Percentiles rank a stretch among this genome's conserved stretches.
Evolutionary conservation across 2,329 filamentous ascomycete species (phyloP).

Genomic region (Exophiala sp.): DNA sequence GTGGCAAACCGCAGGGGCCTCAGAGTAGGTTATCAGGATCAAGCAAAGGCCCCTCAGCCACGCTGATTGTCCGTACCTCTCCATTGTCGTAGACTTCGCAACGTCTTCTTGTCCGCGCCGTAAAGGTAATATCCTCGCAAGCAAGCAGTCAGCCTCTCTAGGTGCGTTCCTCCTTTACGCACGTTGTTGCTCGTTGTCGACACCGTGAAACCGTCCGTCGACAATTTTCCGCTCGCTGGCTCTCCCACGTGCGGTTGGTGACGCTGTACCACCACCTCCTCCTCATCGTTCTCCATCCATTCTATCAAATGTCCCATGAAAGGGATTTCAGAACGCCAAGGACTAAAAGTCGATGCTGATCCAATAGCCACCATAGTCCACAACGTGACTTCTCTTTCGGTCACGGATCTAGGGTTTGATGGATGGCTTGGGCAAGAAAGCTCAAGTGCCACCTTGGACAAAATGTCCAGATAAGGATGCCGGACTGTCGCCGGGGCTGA

Average conservation of each 20-base stretch:
- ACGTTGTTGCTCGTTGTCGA: neutral
- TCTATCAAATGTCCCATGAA: slow-evolving; percentile 23
- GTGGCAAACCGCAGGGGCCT: no score
- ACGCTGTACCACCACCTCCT: neutral
- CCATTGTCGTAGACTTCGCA: slow-evolving; percentile 12
- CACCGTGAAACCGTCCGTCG: neutral
- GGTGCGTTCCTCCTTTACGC: neutral
- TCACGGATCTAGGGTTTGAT: neutral
- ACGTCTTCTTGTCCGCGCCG: slow-evolving; percentile 16
- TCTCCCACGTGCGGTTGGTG: neutral
- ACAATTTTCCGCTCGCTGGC: neutral
- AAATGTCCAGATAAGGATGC: slow-evolving; percentile 9
- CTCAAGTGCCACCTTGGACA: slow-evolving; percentile 14
- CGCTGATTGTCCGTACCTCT: neutral
- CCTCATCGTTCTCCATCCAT: slow-evolving; percentile 16
- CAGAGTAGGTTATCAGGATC: neutral
- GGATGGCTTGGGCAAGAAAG: slow-evolving; percentile 10
- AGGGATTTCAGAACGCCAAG: slow-evolving; percentile 19
- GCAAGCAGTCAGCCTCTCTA: slow-evolving; percentile 16
- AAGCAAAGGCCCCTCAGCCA: neutral
- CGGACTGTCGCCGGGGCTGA: neutral
- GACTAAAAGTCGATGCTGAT: slow-evolving; percentile 16
- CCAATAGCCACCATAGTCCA: slow-evolving; percentile 20
- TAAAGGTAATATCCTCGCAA: slow-evolving; percentile 21
- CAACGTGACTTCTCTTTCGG: slow-evolving; percentile 19